Base-by-base conservation (phyloP, 164 flowering plant species). In the Litsea cubeba region DNA sequence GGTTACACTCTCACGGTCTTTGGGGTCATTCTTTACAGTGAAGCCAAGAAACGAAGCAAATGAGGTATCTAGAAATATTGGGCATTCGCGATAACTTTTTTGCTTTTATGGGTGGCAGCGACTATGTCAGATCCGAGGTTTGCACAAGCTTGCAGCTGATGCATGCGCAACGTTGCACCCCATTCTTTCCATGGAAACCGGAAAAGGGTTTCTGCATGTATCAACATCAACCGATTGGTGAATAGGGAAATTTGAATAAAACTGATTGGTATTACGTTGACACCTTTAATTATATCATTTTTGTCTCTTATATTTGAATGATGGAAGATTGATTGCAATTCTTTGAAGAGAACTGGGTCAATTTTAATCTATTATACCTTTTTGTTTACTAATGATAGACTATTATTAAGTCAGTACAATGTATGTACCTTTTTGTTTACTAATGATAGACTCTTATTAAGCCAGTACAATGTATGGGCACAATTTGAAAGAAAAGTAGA, bases 21-120 rank as follows among this genome's bases (percentile, higher is more conserved):
- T 63, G 98, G 98, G 63, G 98, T 95, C 2, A 73, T 95, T 73
- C 94, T 93, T 51, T 95, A 95, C 82, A 89, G 98, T 75, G 94
- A 95, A 87, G 95, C 95, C 79, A 93, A 95, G 84, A 95, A 90
- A 79, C 81, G 98, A 66, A 93, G 84, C 84, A 93, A 90, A 78
- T 86, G 83, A 87, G 68, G 51, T 25, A 12, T 22, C n/a, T 23
- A 32, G 49, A 32, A 46, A 25, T 46, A 74, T 58, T 17, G 17
- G 23, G 74, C 68, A 69, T n/a, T 51, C 72, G 62, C 54, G 50
- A 64, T 67, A 46, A 51, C 57, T 67, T 79, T 72, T 62, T 71
- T 70, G 75, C 67, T 71, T 49, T 22, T 54, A 46, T 62, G 69
- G 72, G 72, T 51, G 24, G 69, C 73, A 50, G 72, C 57, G 28